Evolutionary conservation across 371 early-diverging fungal species (phyloP).

Genomic region (Mortierella sp.): DNA sequence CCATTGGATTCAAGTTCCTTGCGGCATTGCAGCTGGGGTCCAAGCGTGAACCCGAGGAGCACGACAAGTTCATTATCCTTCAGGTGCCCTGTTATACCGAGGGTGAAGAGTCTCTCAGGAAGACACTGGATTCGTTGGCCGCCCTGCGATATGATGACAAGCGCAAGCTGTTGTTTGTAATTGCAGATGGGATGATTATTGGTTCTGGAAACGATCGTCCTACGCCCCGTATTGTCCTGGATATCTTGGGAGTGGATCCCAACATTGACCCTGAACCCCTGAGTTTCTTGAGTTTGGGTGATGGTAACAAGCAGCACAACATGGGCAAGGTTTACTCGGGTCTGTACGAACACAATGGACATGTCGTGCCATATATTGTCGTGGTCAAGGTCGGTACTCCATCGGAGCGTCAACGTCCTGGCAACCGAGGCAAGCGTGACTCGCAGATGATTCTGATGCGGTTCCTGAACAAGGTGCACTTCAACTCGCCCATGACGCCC

Average conservation of each 20-base stretch:
- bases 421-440: constrained; percentile 99
- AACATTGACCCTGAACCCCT: constrained; percentile 90
- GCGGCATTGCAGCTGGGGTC: constrained; percentile 89
- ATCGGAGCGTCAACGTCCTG: constrained; percentile 83
- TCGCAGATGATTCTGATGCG: constrained; percentile 99
- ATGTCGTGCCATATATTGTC: constrained; percentile 93
- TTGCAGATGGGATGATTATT: constrained; percentile 94
- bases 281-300: constrained; percentile 93
- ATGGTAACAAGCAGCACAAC: constrained; percentile 92
- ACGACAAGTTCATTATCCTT: constrained; percentile 87
- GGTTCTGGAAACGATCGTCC: constrained; percentile 97
- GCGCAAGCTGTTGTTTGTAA: constrained; percentile 93
- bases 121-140: constrained; percentile 97
- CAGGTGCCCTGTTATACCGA: constrained; percentile 98
- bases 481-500: constrained; percentile 90
- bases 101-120: constrained; percentile 90
- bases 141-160: constrained; percentile 93
- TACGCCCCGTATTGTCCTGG: constrained; percentile 96
- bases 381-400: constrained; percentile 94
- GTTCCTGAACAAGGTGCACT: constrained; percentile 98
- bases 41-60: constrained; percentile 81
- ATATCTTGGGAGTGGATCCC: constrained; percentile 93
- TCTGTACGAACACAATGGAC: constrained; percentile 90
- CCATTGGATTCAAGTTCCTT: constrained; percentile 93
- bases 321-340: constrained; percentile 99